Evolutionary conservation across 768 basidiomycete genomes (phyloP).

Genomic region (Psilocybe cyanescens): DNA sequence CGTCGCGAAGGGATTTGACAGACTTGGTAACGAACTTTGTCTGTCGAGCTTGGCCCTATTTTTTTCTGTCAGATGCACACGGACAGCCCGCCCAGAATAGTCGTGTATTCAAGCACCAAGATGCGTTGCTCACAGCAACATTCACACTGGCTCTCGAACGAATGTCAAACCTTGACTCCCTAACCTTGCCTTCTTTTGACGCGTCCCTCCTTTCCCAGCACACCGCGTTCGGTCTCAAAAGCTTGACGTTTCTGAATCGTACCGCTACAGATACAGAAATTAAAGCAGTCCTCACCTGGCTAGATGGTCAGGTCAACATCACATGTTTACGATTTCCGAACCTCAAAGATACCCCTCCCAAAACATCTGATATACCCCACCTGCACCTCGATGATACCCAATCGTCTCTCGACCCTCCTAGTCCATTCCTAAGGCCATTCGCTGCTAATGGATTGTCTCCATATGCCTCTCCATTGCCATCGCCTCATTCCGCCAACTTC

Average conservation of each 20-base stretch:
- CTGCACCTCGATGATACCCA: slow-evolving; percentile 4
- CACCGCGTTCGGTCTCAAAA: slow-evolving; percentile 44
- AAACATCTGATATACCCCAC: slow-evolving; percentile 4
- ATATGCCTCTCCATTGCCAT: slow-evolving; percentile 18
- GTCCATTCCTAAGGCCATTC: slow-evolving; percentile 15
- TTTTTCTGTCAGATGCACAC: slow-evolving; percentile 30
- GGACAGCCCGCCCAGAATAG: slow-evolving; percentile 14
- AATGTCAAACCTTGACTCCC: slow-evolving; percentile 45
- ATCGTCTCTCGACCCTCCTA: slow-evolving; percentile 11
- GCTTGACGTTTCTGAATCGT: slow-evolving; percentile 39
- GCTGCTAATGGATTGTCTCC: slow-evolving; percentile 12
- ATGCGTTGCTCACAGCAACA: slow-evolving; percentile 39
- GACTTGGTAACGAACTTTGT: slow-evolving; percentile 42
- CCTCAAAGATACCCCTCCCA: slow-evolving; percentile 30
- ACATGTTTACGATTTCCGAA: slow-evolving; percentile 42
- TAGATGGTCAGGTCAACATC: slow-evolving; percentile 47
- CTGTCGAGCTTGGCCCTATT: slow-evolving; percentile 47
- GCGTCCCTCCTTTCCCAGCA: slow-evolving; percentile 44
- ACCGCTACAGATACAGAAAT: slow-evolving; percentile 35
- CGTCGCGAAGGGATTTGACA: slow-evolving; percentile 41
- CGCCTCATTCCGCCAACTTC: slow-evolving; percentile 21
- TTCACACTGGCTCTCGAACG: slow-evolving; percentile 48
- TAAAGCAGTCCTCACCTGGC: slow-evolving; percentile 40
- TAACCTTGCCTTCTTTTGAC: slow-evolving; percentile 48
- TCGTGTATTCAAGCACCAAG: slow-evolving; percentile 23